Evolutionary conservation across 2,329 filamentous ascomycete genomes (phyloP).

Genomic region (Aspergillus sp.): DNA sequence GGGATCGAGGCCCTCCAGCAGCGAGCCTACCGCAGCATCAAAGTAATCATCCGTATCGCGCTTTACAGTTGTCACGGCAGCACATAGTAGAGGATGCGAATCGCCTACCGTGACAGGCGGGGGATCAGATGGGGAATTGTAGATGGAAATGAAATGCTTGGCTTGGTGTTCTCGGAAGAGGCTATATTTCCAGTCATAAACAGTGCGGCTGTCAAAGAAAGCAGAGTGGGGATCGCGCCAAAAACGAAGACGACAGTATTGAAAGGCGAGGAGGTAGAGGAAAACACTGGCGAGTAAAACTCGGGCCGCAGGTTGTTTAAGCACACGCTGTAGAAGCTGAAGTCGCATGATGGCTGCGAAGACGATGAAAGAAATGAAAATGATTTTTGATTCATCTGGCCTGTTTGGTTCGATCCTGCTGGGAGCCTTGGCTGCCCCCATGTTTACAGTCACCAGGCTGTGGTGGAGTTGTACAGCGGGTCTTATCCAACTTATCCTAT

Average conservation of each 20-base stretch:
- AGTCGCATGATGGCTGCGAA: too few species aligned
- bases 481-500: too few species aligned
- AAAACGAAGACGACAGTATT: slow-evolving; percentile 14
- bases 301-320: slow-evolving; percentile 1
- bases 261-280: slow-evolving; percentile 12
- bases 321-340: too few species aligned
- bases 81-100: slow-evolving; percentile 13
- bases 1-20: slow-evolving; percentile 16
- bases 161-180: slow-evolving; percentile 19
- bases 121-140: slow-evolving; percentile 12
- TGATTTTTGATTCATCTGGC: too few species aligned
- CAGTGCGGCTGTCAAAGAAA: slow-evolving; percentile 18
- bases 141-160: slow-evolving; percentile 12
- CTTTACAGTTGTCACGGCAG: slow-evolving; percentile 18
- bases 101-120: slow-evolving; percentile 1
- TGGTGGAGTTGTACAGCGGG: too few species aligned
- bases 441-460: too few species aligned
- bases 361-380: too few species aligned
- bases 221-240: slow-evolving; percentile 25
- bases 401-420: too few species aligned
- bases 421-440: too few species aligned
- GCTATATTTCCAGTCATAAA: slow-evolving; percentile 22
- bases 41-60: slow-evolving; percentile 20
- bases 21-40: slow-evolving; percentile 19
- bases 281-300: slow-evolving; percentile 3